These are phyloP conservation scores for Benincasa hispida DNA, from an alignment of 306 rosid species.

Conservation along the genomic window DNA sequence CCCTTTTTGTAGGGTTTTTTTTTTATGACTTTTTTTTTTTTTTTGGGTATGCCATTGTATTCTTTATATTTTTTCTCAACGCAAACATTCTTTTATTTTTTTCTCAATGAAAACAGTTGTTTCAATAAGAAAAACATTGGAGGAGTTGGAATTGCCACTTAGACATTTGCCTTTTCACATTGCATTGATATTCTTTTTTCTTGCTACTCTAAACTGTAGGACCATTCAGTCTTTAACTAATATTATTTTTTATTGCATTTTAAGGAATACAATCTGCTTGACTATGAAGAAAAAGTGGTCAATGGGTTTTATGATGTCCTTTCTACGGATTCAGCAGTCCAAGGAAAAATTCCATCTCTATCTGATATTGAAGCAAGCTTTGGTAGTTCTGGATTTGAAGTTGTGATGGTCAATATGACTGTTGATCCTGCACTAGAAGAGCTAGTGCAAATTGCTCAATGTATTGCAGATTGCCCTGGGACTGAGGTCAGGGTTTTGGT, in stretches of 20 bases:
- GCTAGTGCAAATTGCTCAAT: constrained; percentile 77
- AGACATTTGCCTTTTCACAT: neutral
- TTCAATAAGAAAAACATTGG: no score
- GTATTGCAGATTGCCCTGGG: constrained; percentile 85
- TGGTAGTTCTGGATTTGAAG: constrained; percentile 66
- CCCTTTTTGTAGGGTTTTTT: no score
- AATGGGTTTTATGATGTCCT: constrained; percentile 91
- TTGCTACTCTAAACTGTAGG: neutral
- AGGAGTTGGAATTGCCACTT: neutral
- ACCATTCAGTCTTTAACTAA: constrained; percentile 1
- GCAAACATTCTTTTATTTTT: no score
- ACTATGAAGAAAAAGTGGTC: constrained; percentile 77
- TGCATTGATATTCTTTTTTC: constrained; percentile 4
- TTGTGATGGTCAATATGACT: constrained; percentile 61
- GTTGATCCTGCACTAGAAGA: constrained; percentile 75
- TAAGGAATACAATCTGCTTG: constrained; percentile 86
- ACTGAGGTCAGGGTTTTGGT: constrained; percentile 49
- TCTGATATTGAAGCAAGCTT: constrained; percentile 57
- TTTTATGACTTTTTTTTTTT: no score
- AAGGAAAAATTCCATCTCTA: constrained; percentile 87
- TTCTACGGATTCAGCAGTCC: constrained; percentile 50
- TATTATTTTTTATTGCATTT: constrained; percentile 15
- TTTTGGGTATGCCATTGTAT: no score
- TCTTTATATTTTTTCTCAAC: no score
- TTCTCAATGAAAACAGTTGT: no score